Conservation (phyloP, 2,329 filamentous ascomycete genomes). For the Fusarium floridanum region DNA sequence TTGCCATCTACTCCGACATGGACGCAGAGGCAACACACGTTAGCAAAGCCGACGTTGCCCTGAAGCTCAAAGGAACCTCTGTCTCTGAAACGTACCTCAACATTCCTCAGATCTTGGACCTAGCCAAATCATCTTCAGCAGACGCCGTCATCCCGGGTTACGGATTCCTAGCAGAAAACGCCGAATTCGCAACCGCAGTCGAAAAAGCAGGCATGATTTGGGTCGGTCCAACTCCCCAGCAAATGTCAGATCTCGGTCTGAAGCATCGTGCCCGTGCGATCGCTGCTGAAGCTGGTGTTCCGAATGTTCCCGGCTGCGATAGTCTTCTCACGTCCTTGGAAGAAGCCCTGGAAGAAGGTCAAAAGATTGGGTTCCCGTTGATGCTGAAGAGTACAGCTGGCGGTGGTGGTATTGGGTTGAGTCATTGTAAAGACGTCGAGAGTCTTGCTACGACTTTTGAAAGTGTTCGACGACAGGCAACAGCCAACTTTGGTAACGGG, state of each 20-base stretch:
- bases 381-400: slow-evolving; percentile 64
- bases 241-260: slow-evolving; percentile 54
- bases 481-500: slow-evolving; percentile 57
- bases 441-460: slow-evolving; percentile 51
- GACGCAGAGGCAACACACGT: slow-evolving; percentile 78
- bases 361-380: slow-evolving; percentile 54
- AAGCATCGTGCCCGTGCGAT: slow-evolving; percentile 55
- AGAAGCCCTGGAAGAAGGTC: slow-evolving; percentile 46
- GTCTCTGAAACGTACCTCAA: slow-evolving; percentile 71
- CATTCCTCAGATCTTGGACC: slow-evolving; percentile 68
- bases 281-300: slow-evolving; percentile 48
- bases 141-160: slow-evolving; percentile 76
- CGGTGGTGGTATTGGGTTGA: slow-evolving; percentile 60
- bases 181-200: slow-evolving; percentile 68
- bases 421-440: slow-evolving; percentile 50
- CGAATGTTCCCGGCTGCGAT: slow-evolving; percentile 52
- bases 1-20: slow-evolving; percentile 74
- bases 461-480: slow-evolving; percentile 54
- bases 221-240: slow-evolving; percentile 67
- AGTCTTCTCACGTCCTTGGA: slow-evolving; percentile 44
- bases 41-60: slow-evolving; percentile 73
- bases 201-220: slow-evolving; percentile 68
- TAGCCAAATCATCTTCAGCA: slow-evolving; percentile 62
- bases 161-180: slow-evolving; percentile 75
- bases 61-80: slow-evolving; percentile 69